Base-by-base conservation (phyloP, 2,329 filamentous ascomycete genomes). In the Neonectria magnoliae region DNA sequence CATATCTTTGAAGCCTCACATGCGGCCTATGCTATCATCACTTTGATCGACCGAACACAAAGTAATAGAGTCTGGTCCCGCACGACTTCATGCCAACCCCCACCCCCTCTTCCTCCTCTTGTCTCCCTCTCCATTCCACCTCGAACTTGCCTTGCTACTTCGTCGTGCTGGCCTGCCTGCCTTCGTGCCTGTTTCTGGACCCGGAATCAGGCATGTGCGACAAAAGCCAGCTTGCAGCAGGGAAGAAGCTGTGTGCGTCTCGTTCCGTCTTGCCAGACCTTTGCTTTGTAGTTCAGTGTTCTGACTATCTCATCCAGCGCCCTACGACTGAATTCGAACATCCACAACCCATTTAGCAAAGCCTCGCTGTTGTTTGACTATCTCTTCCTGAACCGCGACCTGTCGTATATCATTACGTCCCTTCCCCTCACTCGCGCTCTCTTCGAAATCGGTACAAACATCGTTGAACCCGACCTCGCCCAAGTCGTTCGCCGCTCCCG, bases 151-250 rank as follows among this genome's bases (percentile, higher is more conserved):
- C 54, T 52, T 57, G 27, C 42, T 22, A 29, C 18, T 54, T 25
- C 29, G 20, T 31, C 48, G 48, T 48, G 20, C 31, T 51, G 22
- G 68, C 61, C 42, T 58, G 68, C 61, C 42, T 58, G 57, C 59
- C 64, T 50, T 63, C 48, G 64, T 66, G 60, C 62, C 52, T 62
- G 48, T 27, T 64, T 62, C 58, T 67, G 57, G 53, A 56, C 47
- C 58, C 56, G 25, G 59, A 61, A 58, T 50, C 56, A 70, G 69
- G 69, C 64, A 73, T 73, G 71, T 72, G 67, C 64, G 56, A 70
- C 54, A 58, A 66, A 62, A 68, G 48, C 50, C 54, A 52, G 52
- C 55, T 36, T 61, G 55, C 56, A 70, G 60, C 55, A 64, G 69
- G 44, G 70, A 64, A 66, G 54, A 71, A 72, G 63, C 68, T 53